Conservation (phyloP, 345 rosid genomes). For the Turnera subulata region DNA sequence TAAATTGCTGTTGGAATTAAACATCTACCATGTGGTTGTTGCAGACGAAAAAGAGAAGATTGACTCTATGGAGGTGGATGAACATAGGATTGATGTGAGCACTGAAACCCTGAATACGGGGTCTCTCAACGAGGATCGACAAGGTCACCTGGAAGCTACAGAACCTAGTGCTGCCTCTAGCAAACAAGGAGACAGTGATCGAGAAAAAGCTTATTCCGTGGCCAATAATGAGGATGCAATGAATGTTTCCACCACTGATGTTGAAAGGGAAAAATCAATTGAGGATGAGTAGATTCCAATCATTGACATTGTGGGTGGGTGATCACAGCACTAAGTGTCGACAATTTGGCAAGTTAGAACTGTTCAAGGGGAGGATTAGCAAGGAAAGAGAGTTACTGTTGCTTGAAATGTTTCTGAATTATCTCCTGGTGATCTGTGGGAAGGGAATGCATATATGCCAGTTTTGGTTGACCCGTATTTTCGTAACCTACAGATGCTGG, state of each 20-base stretch:
- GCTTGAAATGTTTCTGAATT: no score
- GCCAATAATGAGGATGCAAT: conserved; percentile 14
- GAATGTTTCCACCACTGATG: conserved; percentile 17
- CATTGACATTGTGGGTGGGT: no score
- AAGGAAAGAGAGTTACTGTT: not conserved
- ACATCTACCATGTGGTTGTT: no score
- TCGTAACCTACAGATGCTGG: no score
- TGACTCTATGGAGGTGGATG: conserved; percentile 22
- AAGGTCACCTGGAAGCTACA: conserved; percentile 7
- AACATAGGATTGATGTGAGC: conserved; percentile 8
- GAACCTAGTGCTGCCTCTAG: conserved; percentile 5
- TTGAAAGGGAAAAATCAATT: conserved; percentile 6
- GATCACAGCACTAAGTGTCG: not conserved
- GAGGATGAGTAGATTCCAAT: conserved; percentile 10
- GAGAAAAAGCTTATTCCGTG: conserved; percentile 21
- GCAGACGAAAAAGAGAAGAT: conserved; percentile 3
- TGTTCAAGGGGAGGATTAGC: not conserved
- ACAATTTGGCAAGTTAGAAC: conserved; percentile 5
- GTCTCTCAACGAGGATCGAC: not conserved
- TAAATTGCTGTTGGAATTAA: not conserved
- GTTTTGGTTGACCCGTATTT: no score
- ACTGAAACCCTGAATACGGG: conserved; percentile 9
- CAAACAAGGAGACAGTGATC: conserved; percentile 19
- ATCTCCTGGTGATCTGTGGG: no score
- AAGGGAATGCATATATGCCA: no score